Conservation (phyloP, 2,329 filamentous ascomycete species). For the Helminthosporium solani region DNA sequence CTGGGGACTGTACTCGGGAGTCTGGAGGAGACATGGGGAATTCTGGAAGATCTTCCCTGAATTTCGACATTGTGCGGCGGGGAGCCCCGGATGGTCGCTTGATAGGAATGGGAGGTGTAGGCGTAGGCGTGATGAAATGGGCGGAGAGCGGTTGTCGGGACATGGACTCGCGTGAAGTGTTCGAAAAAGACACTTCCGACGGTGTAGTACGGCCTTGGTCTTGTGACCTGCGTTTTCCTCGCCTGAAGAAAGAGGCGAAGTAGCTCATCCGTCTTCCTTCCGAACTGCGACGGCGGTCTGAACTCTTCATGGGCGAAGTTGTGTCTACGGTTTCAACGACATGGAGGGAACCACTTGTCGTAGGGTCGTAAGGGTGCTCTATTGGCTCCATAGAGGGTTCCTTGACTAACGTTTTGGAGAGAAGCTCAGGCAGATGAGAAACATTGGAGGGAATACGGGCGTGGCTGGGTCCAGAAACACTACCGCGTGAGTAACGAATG, state of each 20-base stretch:
- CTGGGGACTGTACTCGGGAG: slow-evolving; percentile 76
- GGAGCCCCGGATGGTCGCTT: slow-evolving; percentile 59
- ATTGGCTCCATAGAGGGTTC: slow-evolving; percentile 47
- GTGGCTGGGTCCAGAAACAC: slow-evolving; percentile 49
- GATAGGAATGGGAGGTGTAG: slow-evolving; percentile 38
- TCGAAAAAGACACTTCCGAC: slow-evolving; percentile 75
- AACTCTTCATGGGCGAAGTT: slow-evolving; percentile 26
- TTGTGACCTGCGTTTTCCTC: slow-evolving; percentile 50
- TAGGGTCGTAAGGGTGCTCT: slow-evolving; percentile 31
- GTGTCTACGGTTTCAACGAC: slow-evolving; percentile 36
- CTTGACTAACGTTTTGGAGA: slow-evolving; percentile 43
- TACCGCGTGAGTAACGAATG: slow-evolving; percentile 51
- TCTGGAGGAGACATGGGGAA: slow-evolving; percentile 81
- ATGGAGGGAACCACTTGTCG: slow-evolving; percentile 35
- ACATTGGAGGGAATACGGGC: slow-evolving; percentile 52
- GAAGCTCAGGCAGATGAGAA: slow-evolving; percentile 54
- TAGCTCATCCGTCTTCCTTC: slow-evolving; percentile 38
- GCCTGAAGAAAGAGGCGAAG: slow-evolving; percentile 66
- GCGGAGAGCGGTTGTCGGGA: slow-evolving; percentile 55
- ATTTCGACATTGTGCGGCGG: slow-evolving; percentile 83
- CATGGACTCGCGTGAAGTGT: slow-evolving; percentile 88
- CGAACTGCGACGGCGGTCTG: slow-evolving; percentile 35
- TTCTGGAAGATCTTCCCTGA: slow-evolving; percentile 88
- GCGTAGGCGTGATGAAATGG: slow-evolving; percentile 47
- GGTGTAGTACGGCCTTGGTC: slow-evolving; percentile 57